Evolutionary conservation across 768 basidiomycete species (phyloP), one percentile per base, ranked within the genome.

Genomic region (Saitozyma sp.): DNA sequence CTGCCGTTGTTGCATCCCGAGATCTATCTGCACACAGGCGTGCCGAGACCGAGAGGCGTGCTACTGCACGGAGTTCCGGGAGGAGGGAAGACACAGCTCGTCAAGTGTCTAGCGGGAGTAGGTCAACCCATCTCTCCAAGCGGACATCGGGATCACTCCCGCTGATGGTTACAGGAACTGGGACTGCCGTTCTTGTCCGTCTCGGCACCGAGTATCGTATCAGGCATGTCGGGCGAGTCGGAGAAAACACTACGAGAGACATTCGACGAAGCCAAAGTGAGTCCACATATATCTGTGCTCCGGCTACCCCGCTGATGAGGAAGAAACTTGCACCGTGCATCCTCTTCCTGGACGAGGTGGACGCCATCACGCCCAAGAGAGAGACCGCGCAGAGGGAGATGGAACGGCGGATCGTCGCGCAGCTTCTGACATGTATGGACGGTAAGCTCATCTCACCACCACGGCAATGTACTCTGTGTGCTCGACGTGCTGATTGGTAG

Each of bases 351-450:
- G 95, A 99, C 77, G 96, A 98, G 77, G 96, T 98, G 17, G 94
- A 98, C 73, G 92, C 94, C 8, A 94, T 99, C 65, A 97, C 94
- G 0, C 93, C 93, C 0, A 99, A 98, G 81, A 83, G 96, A 63
- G 96, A 99, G 80, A 97, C 90, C 69, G 95, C 96, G 0, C 96
- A 99, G 73, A 84, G 95, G 60, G 96, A 98, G 81, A 98, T 97
- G 96, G 96, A 98, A 74, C 82, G 94, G 50, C 85, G 96, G 11
- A 98, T 99, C 55, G 95, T 99, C 9, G 95, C 95, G 0, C 96
- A 99, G 77, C 90, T 99, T 67, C 80, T 98, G 59, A 98, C 95
- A 0, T 97, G 95, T 82, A 96, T 99, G 91, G 96, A 99, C 78
- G 95, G 95, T 96, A 69, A 49, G 86, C 74, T 46, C 29, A 29